Percentiles rank a stretch among this genome's conserved stretches.
These are phyloP conservation scores for Bruguiera hainesii DNA, from an alignment of 441 rosid genomes.

Conservation along the genomic window DNA sequence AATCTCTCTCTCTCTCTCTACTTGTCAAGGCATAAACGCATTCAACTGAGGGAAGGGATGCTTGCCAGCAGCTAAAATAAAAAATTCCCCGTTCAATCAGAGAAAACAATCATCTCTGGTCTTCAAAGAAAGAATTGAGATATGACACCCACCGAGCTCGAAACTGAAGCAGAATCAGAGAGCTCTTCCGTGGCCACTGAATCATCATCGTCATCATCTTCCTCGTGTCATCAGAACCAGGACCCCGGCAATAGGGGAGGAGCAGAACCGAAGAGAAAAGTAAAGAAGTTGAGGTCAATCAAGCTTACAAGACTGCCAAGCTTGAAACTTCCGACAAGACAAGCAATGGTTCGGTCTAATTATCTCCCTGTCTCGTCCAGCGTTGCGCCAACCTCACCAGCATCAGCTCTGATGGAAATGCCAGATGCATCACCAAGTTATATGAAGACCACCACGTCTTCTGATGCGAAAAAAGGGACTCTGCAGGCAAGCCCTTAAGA, in stretches of 20 bases:
- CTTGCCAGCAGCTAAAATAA: neutral
- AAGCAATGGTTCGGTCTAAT: slow-evolving; percentile 22
- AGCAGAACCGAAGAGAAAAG: slow-evolving; percentile 29
- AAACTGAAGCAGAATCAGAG: slow-evolving; percentile 31
- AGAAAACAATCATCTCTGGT: neutral
- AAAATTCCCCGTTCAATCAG: neutral
- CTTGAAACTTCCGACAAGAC: slow-evolving; percentile 30
- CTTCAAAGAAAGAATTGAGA: neutral
- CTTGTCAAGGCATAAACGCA: slow-evolving; percentile 15
- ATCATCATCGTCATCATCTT: slow-evolving; percentile 10
- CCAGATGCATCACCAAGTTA: slow-evolving; percentile 42
- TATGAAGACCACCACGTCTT: slow-evolving; percentile 30
- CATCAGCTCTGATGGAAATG: slow-evolving; percentile 35
- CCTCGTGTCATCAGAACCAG: slow-evolving; percentile 20
- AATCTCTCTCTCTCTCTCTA: neutral
- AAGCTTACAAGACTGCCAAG: slow-evolving; percentile 41
- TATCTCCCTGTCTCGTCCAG: slow-evolving; percentile 33
- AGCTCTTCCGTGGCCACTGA: slow-evolving; percentile 29
- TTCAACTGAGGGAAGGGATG: slow-evolving; percentile 10
- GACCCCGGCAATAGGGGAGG: slow-evolving; percentile 28
- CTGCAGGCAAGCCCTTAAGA: slow-evolving; percentile 46
- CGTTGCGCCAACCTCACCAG: slow-evolving; percentile 38
- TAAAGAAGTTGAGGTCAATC: slow-evolving; percentile 51
- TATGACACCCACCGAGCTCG: slow-evolving; percentile 23
- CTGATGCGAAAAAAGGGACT: slow-evolving; percentile 31